Percentiles rank a stretch among this genome's conserved stretches.
Evolutionary conservation across 192 early-diverging fungal genomes (phyloP).

Genomic region (Haplosporangium gracile): DNA sequence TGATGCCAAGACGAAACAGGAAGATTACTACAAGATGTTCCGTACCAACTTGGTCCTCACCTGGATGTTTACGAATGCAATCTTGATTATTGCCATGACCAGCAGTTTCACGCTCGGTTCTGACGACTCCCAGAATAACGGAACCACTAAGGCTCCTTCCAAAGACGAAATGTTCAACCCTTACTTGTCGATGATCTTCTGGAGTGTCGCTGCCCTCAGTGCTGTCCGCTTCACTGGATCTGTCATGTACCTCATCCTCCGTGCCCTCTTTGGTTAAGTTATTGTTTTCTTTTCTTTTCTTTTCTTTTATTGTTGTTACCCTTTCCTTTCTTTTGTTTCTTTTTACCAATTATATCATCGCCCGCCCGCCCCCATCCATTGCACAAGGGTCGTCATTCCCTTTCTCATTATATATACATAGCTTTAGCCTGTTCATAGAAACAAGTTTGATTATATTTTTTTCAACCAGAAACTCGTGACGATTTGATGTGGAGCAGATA

Average conservation of each 20-base stretch:
- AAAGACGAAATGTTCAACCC: conserved; percentile 72
- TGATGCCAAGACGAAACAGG: conserved; percentile 86
- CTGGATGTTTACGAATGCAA: conserved; percentile 90
- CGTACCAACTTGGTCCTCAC: conserved; percentile 83
- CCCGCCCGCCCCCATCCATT: background rate
- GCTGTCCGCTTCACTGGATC: conserved; percentile 83
- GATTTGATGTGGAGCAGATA: too few relatives aligned
- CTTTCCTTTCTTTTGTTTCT: background rate
- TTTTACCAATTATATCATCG: background rate
- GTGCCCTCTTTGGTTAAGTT: conserved; percentile 70
- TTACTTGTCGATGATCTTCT: conserved; percentile 90
- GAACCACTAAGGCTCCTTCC: background rate
- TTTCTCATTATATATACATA: conserved; percentile 6
- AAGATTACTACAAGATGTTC: conserved; percentile 92
- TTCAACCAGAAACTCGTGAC: background rate
- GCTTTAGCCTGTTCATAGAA: background rate
- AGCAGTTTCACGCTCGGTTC: conserved; percentile 40
- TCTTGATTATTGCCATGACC: conserved; percentile 80
- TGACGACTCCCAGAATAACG: background rate
- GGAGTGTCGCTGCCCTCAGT: conserved; percentile 81
- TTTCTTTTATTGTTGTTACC: background rate
- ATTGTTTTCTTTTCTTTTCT: background rate
- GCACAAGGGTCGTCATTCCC: conserved; percentile 6
- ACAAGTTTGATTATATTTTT: background rate
- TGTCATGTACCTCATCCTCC: conserved; percentile 75